A percentile compares a stretch with the other conserved stretches of the same genome.
These are phyloP conservation scores for Trypanosoma grayi DNA, from an alignment of 208 protist genomes.

Conservation along the genomic window DNA sequence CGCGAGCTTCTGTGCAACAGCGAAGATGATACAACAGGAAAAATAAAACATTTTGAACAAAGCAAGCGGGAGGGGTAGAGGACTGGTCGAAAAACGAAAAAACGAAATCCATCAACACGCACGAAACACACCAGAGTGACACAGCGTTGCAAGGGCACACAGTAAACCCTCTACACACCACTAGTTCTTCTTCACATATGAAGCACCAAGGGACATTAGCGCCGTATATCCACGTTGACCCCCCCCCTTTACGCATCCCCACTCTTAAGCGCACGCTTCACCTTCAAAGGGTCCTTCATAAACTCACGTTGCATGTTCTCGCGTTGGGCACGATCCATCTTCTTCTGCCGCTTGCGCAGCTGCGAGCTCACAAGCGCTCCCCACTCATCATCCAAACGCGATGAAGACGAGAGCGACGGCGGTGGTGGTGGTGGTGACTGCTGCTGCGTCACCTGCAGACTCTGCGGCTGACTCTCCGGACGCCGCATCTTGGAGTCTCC, in stretches of 20 bases:
- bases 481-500: neutral
- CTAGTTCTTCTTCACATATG: neutral
- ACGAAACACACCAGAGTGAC: no score
- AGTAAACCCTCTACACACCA: neutral
- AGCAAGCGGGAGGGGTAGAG: constrained; percentile 1
- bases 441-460: constrained; percentile 4
- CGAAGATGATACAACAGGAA: neutral
- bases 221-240: neutral
- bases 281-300: constrained; percentile 61
- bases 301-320: constrained; percentile 63
- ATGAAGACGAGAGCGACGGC: neutral
- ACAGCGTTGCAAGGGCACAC: no score
- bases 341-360: constrained; percentile 73
- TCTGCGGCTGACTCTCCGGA: constrained; percentile 13
- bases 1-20: no score
- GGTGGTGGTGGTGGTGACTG: neutral
- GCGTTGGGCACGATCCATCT: constrained; percentile 47
- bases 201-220: neutral
- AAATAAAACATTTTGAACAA: constrained; percentile 11
- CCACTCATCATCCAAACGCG: constrained; percentile 33
- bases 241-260: neutral
- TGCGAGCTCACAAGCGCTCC: constrained; percentile 48
- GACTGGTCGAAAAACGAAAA: constrained; percentile 4
- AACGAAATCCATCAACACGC: constrained; percentile 1
- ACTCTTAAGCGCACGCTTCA: constrained; percentile 36